Percentiles rank a stretch among this genome's conserved stretches.
phyloP scores from a whole-genome alignment of 805 yeast species.

The Cyberlindnera xylosilytica region DNA sequence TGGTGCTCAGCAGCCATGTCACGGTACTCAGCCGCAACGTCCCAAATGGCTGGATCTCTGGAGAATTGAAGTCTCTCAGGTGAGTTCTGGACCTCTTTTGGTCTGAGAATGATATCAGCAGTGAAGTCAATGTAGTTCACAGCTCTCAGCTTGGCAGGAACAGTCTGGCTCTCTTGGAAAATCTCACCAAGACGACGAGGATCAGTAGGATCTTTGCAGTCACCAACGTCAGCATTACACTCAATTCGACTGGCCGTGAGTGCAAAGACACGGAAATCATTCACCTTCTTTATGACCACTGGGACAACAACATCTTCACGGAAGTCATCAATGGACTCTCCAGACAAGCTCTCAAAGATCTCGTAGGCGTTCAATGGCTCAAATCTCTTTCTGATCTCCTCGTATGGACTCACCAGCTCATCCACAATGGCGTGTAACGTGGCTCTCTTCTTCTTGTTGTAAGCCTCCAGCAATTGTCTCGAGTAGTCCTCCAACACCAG shows the following conservation, averaged over 20 bases:
- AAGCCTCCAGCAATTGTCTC: conserved; percentile 73
- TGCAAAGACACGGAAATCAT: conserved; percentile 41
- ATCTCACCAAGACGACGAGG: conserved; percentile 39
- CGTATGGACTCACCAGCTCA: conserved; percentile 84
- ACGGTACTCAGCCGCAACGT: conserved; percentile 65
- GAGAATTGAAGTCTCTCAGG: conserved; percentile 31
- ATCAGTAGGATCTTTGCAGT: conserved; percentile 37
- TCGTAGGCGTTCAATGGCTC: conserved; percentile 63
- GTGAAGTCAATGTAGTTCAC: conserved; percentile 73
- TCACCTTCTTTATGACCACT: conserved; percentile 64
- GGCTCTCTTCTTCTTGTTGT: conserved; percentile 69
- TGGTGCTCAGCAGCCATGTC: conserved; percentile 58
- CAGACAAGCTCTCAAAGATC: conserved; percentile 85
- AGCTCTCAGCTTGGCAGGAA: conserved; percentile 73
- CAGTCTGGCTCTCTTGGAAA: conserved; percentile 69
- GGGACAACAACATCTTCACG: conserved; percentile 71
- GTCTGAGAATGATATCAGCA: conserved; percentile 70
- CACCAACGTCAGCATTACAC: conserved; percentile 44
- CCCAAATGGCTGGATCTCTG: conserved; percentile 73
- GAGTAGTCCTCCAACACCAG: conserved; percentile 90
- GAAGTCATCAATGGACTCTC: conserved; percentile 73
- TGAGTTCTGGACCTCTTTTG: conserved; percentile 57
- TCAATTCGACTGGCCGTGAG: conserved; percentile 61
- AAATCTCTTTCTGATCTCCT: conserved; percentile 77
- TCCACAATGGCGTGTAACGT: conserved; percentile 81